phyloP scores from a whole-genome alignment of 2,329 filamentous ascomycete species.

The Pseudophaeomoniella oleicola region DNA sequence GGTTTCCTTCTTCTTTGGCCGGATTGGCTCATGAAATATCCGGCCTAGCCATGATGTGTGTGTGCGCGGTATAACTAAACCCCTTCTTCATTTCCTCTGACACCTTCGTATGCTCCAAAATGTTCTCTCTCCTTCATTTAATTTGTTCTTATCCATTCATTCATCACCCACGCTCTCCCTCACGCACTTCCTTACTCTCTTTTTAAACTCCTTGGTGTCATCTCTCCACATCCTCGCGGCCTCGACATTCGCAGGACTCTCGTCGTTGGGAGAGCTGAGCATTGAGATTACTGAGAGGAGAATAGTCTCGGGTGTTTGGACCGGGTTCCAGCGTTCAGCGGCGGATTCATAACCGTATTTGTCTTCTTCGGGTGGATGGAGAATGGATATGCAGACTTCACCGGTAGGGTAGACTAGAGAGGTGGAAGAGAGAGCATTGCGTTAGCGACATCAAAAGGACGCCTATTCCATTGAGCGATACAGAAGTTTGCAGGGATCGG shows the following conservation, averaged over 20 bases:
- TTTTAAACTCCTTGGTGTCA: constrained; percentile 67
- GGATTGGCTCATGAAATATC: too few relatives aligned
- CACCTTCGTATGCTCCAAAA: too few relatives aligned
- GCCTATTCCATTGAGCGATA: neutral
- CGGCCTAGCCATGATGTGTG: too few relatives aligned
- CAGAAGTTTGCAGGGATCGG: neutral
- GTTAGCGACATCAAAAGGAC: constrained; percentile 1
- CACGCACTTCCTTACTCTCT: constrained; percentile 70
- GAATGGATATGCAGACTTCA: constrained; percentile 93
- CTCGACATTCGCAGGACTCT: constrained; percentile 91
- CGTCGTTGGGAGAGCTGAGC: constrained; percentile 93
- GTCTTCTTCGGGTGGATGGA: constrained; percentile 90
- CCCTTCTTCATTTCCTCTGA: too few relatives aligned
- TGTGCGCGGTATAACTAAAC: too few relatives aligned
- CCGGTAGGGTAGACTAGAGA: constrained; percentile 71
- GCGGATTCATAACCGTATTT: constrained; percentile 97
- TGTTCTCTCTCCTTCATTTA: too few relatives aligned
- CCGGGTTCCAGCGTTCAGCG: constrained; percentile 88
- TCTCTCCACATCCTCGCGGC: constrained; percentile 95
- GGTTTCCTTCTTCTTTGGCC: too few relatives aligned
- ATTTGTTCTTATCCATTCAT: constrained; percentile 13
- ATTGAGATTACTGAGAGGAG: constrained; percentile 96
- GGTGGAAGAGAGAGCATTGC: neutral
- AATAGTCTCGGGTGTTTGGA: constrained; percentile 96
- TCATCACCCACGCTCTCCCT: constrained; percentile 62